Evolutionary conservation across 2,329 filamentous ascomycete genomes (phyloP).

Genomic region (Aspergillus fructus): DNA sequence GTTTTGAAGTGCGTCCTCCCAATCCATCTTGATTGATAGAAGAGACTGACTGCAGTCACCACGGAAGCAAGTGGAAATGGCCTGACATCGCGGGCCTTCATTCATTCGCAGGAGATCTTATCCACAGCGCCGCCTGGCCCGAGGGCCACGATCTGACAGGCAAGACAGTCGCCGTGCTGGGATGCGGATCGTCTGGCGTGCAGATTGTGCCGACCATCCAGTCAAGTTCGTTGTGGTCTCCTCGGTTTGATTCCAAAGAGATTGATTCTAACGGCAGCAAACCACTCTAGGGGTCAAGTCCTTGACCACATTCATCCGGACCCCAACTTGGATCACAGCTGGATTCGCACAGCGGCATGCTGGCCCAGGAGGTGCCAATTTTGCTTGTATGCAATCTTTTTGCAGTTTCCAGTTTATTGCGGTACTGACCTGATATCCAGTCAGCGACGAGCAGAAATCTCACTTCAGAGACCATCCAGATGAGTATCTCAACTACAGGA

Average conservation of each 20-base stretch:
- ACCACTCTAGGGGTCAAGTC: slow-evolving; percentile 6
- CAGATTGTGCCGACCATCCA: slow-evolving; percentile 19
- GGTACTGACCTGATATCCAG: no score
- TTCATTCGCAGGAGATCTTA: slow-evolving; percentile 35
- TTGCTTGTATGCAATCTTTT: not conserved
- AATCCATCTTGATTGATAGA: no score
- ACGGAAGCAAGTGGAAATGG: slow-evolving; percentile 30
- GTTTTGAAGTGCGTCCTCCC: slow-evolving; percentile 5
- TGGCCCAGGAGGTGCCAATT: not conserved
- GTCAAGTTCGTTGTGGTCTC: not conserved
- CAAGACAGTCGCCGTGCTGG: slow-evolving; percentile 19
- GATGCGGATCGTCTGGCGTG: slow-evolving; percentile 16
- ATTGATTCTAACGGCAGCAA: no score
- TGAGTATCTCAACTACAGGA: slow-evolving; percentile 10
- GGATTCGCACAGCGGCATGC: not conserved
- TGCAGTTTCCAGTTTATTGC: no score
- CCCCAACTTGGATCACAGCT: slow-evolving; percentile 19
- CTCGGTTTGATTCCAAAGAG: not conserved
- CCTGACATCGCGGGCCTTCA: slow-evolving; percentile 36
- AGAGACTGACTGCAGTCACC: no score
- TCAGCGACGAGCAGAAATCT: slow-evolving; percentile 7
- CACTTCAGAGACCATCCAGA: slow-evolving; percentile 7
- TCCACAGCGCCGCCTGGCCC: slow-evolving; percentile 25
- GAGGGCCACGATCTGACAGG: not conserved
- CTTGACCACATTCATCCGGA: slow-evolving; percentile 12